phyloP scores from a whole-genome alignment of 495 filamentous ascomycete species.

The Penicillium longicatenatum region DNA sequence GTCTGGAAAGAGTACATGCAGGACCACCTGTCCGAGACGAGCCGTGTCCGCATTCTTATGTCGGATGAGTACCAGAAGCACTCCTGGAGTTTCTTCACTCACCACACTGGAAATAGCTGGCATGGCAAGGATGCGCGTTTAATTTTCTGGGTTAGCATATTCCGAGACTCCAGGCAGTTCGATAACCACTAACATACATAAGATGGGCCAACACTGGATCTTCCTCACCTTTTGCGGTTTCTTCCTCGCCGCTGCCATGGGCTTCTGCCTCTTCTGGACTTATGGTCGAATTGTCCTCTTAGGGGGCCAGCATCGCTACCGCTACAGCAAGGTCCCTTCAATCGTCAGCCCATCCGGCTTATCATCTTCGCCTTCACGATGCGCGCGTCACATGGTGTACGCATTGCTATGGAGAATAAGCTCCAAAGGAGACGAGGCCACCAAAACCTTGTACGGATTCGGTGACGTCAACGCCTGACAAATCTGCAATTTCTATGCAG shows the following conservation, averaged over 20 bases:
- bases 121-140: slow-evolving; percentile 71
- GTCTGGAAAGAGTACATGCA: slow-evolving; percentile 80
- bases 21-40: slow-evolving; percentile 36
- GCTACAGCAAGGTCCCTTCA: slow-evolving; percentile 38
- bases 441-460: slow-evolving; percentile 47
- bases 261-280: slow-evolving; percentile 57
- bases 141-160: slow-evolving; percentile 67
- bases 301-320: slow-evolving; percentile 46
- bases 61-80: slow-evolving; percentile 69
- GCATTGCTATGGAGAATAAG: slow-evolving; percentile 43
- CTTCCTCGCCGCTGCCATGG: slow-evolving; percentile 56
- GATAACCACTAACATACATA: slow-evolving; percentile 7
- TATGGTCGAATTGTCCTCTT: slow-evolving; percentile 51
- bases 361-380: slow-evolving; percentile 35
- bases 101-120: slow-evolving; percentile 75
- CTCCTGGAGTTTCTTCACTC: slow-evolving; percentile 77
- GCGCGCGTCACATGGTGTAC: slow-evolving; percentile 37
- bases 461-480: too few relatives aligned
- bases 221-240: slow-evolving; percentile 70
- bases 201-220: slow-evolving; percentile 74
- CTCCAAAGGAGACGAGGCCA: slow-evolving; percentile 47
- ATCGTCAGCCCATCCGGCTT: slow-evolving; percentile 30
- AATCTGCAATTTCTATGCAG: too few relatives aligned
- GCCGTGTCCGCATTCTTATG: slow-evolving; percentile 58
- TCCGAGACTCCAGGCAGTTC: neutral